A percentile compares a stretch with the other conserved stretches of the same genome.
These are phyloP conservation scores for Laburnicola sp. DNA, from an alignment of 2,329 filamentous ascomycete genomes.

Conservation along the genomic window DNA sequence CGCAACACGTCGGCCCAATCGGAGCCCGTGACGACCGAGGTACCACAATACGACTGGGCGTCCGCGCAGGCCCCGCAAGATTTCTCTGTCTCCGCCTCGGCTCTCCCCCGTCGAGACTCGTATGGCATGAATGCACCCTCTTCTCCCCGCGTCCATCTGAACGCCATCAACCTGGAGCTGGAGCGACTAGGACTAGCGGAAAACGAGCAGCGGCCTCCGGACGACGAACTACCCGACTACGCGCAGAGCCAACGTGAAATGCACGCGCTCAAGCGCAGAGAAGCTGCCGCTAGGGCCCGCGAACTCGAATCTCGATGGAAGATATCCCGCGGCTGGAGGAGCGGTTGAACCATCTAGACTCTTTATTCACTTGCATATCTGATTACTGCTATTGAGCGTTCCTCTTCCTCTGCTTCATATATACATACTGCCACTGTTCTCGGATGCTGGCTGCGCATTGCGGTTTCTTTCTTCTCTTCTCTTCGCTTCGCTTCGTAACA, in stretches of 20 bases:
- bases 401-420: background rate
- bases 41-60: conserved; percentile 11
- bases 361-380: background rate
- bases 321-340: conserved; percentile 24
- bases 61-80: background rate
- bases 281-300: conserved; percentile 49
- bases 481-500: background rate
- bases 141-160: conserved; percentile 24
- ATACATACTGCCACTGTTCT: background rate
- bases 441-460: background rate
- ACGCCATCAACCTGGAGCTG: conserved; percentile 34
- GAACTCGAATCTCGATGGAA: conserved; percentile 52
- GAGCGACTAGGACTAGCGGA: conserved; percentile 37
- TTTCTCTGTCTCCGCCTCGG: conserved; percentile 1
- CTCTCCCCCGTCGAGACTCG: conserved; percentile 15
- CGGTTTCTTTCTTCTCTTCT: conserved; percentile 10
- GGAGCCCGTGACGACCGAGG: conserved; percentile 24
- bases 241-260: conserved; percentile 53
- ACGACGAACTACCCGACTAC: conserved; percentile 52
- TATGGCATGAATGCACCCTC: conserved; percentile 10
- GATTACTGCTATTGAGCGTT: conserved; percentile 5
- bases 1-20: conserved; percentile 26
- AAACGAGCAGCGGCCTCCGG: conserved; percentile 33
- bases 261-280: conserved; percentile 42
- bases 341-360: conserved; percentile 10